Evolutionary conservation across 2,329 filamentous ascomycete species (phyloP).

Genomic region (Acarospora socialis): DNA sequence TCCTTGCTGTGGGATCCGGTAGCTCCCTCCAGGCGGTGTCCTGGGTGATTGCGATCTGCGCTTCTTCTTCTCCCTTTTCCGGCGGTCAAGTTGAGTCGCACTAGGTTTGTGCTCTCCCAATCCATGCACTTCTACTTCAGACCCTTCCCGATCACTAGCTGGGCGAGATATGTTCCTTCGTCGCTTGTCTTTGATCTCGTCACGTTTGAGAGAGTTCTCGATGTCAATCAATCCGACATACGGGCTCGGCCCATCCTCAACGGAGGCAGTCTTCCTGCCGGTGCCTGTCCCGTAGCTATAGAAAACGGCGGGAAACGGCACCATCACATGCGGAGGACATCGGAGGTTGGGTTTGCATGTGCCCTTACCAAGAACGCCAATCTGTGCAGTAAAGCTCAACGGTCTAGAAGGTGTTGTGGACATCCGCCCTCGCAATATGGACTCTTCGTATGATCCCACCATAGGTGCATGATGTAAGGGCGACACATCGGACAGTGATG

Average conservation of each 20-base stretch:
- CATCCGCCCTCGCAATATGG: conserved; percentile 88
- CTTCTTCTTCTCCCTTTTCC: conserved; percentile 40
- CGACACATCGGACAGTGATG: conserved; percentile 62
- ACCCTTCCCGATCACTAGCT: conserved; percentile 10
- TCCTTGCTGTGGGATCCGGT: conserved; percentile 84
- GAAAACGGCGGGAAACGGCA: conserved; percentile 89
- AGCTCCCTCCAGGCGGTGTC: conserved; percentile 72
- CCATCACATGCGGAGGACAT: conserved; percentile 78
- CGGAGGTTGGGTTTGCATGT: conserved; percentile 74
- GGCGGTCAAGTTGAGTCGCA: conserved; percentile 23
- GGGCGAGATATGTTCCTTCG: conserved; percentile 20
- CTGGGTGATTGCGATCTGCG: conserved; percentile 46
- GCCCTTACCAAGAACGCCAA: conserved; percentile 79
- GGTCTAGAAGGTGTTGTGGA: conserved; percentile 89
- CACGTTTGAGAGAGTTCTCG: conserved; percentile 56
- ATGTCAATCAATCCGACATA: conserved; percentile 91
- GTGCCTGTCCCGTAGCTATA: conserved; percentile 75
- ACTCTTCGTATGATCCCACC: conserved; percentile 97
- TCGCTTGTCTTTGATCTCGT: conserved; percentile 26
- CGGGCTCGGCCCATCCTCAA: conserved; percentile 79
- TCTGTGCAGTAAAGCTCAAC: conserved; percentile 84
- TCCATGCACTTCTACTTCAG: conserved; percentile 5
- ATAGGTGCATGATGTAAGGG: conserved; percentile 81
- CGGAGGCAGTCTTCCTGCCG: conserved; percentile 45
- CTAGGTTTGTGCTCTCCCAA: conserved; percentile 11